Conservation (phyloP, 352 stramenopile species). For the Globisporangium perplexum region DNA sequence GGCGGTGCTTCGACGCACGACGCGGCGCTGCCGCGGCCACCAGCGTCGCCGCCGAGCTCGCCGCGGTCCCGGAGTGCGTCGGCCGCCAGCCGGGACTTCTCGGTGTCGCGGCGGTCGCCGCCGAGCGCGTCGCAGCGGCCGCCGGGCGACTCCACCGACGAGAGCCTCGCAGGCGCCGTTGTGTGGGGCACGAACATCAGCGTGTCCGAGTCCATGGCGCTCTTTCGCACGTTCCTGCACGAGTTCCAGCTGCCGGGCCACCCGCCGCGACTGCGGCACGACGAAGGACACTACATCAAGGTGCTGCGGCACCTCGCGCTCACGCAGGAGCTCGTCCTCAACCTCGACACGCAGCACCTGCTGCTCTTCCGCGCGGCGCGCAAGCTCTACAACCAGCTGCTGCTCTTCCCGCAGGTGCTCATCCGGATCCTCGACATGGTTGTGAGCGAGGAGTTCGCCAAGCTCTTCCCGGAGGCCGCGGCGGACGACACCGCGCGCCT, state of each 20-base stretch:
- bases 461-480: conserved; percentile 37
- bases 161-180: conserved; percentile 73
- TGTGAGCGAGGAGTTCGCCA: conserved; percentile 87
- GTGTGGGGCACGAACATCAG: conserved; percentile 94
- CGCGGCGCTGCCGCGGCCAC: conserved; percentile 42
- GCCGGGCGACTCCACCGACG: conserved; percentile 27
- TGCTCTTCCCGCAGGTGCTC: conserved; percentile 94
- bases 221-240: conserved; percentile 88
- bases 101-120: conserved; percentile 27
- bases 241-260: conserved; percentile 56
- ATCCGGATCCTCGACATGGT: conserved; percentile 97
- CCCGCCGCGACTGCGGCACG: conserved; percentile 14
- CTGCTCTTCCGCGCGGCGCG: conserved; percentile 68
- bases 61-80: conserved; percentile 19
- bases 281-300: conserved; percentile 75
- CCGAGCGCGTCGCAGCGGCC: conserved; percentile 10
- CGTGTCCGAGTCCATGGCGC: conserved; percentile 87
- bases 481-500: conserved; percentile 62
- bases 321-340: conserved; percentile 84
- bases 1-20: conserved; percentile 24
- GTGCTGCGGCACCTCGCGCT: conserved; percentile 68
- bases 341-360: conserved; percentile 91
- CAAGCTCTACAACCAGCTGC: conserved; percentile 95
- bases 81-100: conserved; percentile 18
- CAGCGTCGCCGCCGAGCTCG: conserved; percentile 57